phyloP scores from a whole-genome alignment of 2,329 filamentous ascomycete genomes.

The Hymenoscyphus fraxineus region DNA sequence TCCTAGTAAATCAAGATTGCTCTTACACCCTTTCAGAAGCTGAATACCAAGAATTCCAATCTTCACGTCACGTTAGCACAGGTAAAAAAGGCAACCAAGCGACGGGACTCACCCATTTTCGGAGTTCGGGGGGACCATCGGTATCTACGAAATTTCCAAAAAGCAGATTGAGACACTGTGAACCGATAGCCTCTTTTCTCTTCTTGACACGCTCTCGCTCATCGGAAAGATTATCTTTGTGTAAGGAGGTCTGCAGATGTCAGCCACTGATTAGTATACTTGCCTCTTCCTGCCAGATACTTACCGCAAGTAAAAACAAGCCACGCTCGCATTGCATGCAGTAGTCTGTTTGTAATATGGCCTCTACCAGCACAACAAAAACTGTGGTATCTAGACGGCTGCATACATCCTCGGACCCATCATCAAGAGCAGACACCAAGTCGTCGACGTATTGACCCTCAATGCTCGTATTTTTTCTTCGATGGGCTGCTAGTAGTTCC shows the following conservation, averaged over 20 bases:
- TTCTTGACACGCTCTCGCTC: background rate
- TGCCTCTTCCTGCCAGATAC: conserved; percentile 8
- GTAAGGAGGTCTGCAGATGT: background rate
- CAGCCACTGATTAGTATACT: background rate
- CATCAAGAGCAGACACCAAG: conserved; percentile 20
- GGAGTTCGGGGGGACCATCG: conserved; percentile 14
- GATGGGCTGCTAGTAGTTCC: conserved; percentile 11
- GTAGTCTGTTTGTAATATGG: conserved; percentile 22
- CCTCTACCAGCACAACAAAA: conserved; percentile 22
- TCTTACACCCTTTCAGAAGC: conserved; percentile 21
- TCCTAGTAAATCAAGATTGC: conserved; percentile 21
- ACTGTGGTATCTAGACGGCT: conserved; percentile 19
- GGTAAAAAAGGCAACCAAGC: background rate
- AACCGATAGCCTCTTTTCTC: conserved; percentile 24
- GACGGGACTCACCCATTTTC: conserved; percentile 29
- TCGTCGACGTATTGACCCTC: conserved; percentile 10
- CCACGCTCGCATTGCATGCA: conserved; percentile 25
- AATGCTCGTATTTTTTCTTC: conserved; percentile 9
- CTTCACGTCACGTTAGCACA: conserved; percentile 17
- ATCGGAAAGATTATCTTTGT: background rate
- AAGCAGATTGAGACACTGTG: conserved; percentile 17
- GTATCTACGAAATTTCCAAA: conserved; percentile 24
- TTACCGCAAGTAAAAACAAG: conserved; percentile 29
- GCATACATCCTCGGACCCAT: conserved; percentile 20
- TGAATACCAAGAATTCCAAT: conserved; percentile 30